phyloP scores from a whole-genome alignment of 1,284 basidiomycete species.

The Trametes sp. region DNA sequence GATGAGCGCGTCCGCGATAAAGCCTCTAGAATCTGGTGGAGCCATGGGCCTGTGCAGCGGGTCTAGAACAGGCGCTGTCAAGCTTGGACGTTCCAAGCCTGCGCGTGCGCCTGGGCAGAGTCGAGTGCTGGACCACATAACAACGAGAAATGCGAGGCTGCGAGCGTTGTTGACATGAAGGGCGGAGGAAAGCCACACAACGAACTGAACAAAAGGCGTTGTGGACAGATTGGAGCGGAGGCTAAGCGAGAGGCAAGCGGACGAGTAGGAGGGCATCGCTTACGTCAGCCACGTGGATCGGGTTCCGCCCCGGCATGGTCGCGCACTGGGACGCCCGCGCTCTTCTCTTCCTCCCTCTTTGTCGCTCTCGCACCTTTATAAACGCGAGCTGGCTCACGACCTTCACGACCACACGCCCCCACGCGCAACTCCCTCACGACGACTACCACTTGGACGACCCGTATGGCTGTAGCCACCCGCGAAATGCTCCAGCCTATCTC shows the following conservation, averaged over 20 bases:
- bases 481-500: slow-evolving; percentile 24
- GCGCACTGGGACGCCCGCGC: background rate
- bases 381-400: slow-evolving; percentile 17
- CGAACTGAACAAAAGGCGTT: background rate
- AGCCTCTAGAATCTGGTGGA: slow-evolving; percentile 13
- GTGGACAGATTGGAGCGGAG: background rate
- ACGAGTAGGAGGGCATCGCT: slow-evolving; percentile 2
- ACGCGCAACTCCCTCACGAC: background rate
- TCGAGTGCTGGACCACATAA: background rate
- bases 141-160: background rate
- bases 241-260: background rate
- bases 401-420: slow-evolving; percentile 13
- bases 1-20: slow-evolving; percentile 2
- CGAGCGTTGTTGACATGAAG: background rate
- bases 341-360: slow-evolving; percentile 16
- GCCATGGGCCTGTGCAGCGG: slow-evolving; percentile 7
- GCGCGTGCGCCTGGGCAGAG: background rate
- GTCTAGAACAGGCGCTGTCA: slow-evolving; percentile 8
- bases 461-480: slow-evolving; percentile 33
- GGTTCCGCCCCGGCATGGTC: slow-evolving; percentile 1
- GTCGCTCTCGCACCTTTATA: slow-evolving; percentile 19
- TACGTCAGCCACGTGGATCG: slow-evolving; percentile 9
- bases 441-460: slow-evolving; percentile 1
- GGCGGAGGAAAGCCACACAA: background rate
- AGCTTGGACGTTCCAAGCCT: background rate